Conservation (phyloP, 192 early-diverging fungal genomes). For the Coemansia sp. region DNA sequence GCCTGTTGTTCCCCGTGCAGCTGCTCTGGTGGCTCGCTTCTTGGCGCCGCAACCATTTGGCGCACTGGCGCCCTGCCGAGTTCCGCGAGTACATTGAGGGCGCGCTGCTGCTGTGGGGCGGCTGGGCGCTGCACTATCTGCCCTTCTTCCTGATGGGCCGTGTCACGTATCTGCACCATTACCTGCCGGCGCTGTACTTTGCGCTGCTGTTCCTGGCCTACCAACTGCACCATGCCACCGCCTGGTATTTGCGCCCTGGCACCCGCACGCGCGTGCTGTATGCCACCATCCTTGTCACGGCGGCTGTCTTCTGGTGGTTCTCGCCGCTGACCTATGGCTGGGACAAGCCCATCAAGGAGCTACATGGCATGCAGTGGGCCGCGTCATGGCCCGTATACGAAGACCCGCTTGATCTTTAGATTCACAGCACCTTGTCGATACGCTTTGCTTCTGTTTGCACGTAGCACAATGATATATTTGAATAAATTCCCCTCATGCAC, state of each 20-base stretch:
- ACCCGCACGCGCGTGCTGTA: constrained; percentile 9
- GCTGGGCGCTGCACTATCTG: constrained; percentile 70
- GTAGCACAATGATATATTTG: no score
- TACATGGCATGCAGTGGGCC: constrained; percentile 38
- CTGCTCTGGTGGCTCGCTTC: constrained; percentile 51
- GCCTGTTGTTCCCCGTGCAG: constrained; percentile 29
- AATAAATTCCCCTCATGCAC: no score
- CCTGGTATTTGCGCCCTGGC: constrained; percentile 23
- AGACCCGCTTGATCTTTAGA: constrained; percentile 25
- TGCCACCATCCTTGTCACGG: neutral
- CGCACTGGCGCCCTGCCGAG: constrained; percentile 25
- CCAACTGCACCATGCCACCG: constrained; percentile 54
- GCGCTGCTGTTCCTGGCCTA: constrained; percentile 58
- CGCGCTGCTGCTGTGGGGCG: constrained; percentile 54
- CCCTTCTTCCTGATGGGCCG: constrained; percentile 79
- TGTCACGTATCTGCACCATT: constrained; percentile 75
- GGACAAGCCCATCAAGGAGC: constrained; percentile 35
- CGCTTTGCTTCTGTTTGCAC: no score
- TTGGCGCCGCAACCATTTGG: constrained; percentile 31
- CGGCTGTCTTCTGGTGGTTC: constrained; percentile 44
- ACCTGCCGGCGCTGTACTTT: constrained; percentile 74
- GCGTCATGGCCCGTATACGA: constrained; percentile 36
- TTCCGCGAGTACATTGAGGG: constrained; percentile 60
- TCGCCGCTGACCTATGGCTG: constrained; percentile 47
- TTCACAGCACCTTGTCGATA: no score